Evolutionary conservation across 192 early-diverging fungal genomes (phyloP).

Genomic region (Entophlyctis luteolus): DNA sequence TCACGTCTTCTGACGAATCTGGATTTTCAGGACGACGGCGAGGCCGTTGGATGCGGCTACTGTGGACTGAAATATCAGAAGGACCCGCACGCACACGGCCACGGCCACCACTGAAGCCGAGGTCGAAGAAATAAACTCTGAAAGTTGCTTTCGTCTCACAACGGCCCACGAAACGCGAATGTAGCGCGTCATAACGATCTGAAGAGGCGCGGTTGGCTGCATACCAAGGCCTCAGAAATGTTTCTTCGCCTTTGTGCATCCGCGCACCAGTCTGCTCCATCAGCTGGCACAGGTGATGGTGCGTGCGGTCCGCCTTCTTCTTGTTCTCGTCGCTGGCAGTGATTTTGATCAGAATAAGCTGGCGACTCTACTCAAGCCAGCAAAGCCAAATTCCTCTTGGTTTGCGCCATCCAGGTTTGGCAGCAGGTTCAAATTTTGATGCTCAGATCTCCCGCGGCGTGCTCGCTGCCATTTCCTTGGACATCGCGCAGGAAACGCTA

Average conservation of each 20-base stretch:
- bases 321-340: conserved; percentile 71
- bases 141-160: no score
- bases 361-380: conserved; percentile 86
- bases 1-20: no score
- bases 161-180: no score
- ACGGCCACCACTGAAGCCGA: conserved; percentile 18
- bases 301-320: conserved; percentile 28
- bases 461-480: conserved; percentile 95
- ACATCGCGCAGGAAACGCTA: conserved; percentile 97
- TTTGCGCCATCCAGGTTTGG: conserved; percentile 94
- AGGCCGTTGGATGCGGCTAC: conserved; percentile 25
- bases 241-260: no score
- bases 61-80: conserved; percentile 26
- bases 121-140: no score
- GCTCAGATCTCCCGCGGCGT: conserved; percentile 82
- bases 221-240: no score
- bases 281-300: not conserved
- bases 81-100: conserved; percentile 23
- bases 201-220: no score
- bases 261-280: conserved; percentile 8
- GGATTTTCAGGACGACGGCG: conserved; percentile 14
- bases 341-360: conserved; percentile 97
- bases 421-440: conserved; percentile 94
- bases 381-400: conserved; percentile 85
- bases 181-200: no score